Evolutionary conservation across 1,139 yeast genomes (phyloP), one percentile per base, ranked within the genome.

Genomic region (Diutina mesorugosa): DNA sequence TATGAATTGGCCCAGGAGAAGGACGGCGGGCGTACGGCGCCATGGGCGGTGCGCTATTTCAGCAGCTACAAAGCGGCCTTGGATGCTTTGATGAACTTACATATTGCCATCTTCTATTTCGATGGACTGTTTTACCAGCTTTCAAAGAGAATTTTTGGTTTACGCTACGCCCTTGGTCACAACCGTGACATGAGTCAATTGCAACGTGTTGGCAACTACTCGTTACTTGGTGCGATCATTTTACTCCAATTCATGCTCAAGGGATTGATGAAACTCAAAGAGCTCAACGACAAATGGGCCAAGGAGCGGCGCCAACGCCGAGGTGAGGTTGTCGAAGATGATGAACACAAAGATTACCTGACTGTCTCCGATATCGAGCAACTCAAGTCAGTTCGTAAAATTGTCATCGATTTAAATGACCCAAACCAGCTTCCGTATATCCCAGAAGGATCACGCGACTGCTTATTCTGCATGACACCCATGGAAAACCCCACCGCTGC

Each of bases 401-500:
- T 61, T 16, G 60, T 63, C 5, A 68, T 85, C 18, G 84, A 83
- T 59, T 73, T 91, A 38, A 72, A 82, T 0, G 84, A 91, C 62
- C 76, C 81, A 0, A 60, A 62, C 0, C 72, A 72, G 21, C 72
- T 91, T 58, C 85, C 90, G 2, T 91, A 83, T 65, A 81, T 93
- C 30, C 87, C 93, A 0, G 83, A 77, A 57, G 71, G 72, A 45
- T 83, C 95, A 0, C 74, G 98, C 56, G 76, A 78, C 55, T 93
- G 99, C 66, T 86, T 90, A 76, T 74, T 93, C 47, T 93, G 99
- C 66, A 74, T 91, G 45, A 84, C 88, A 6, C 75, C 79, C 18
- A 88, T 93, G 95, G 76, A 73, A 2, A 81, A 87, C 60, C 98
- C 99, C 1, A 76, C 96, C 1, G 83, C 90, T 58, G 90, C 96